These are phyloP conservation scores for Phalaenopsis hybrid DNA, from an alignment of 116 monocot species.

Conservation along the genomic window DNA sequence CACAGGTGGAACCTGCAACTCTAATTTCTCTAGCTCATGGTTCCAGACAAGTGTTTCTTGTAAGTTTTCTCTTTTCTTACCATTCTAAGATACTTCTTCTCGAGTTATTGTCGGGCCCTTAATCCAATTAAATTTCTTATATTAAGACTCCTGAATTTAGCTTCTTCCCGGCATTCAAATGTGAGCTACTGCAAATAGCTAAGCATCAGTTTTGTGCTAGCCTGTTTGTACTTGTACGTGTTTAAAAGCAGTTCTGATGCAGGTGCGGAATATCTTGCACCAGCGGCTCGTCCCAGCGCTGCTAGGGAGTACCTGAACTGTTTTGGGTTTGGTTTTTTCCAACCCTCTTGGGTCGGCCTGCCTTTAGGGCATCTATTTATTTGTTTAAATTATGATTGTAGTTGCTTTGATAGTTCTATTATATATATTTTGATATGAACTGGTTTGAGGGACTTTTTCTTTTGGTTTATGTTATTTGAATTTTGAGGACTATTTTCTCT, in stretches of 20 bases:
- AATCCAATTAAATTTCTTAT: neutral
- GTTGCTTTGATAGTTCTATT: no score
- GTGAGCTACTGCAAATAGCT: neutral
- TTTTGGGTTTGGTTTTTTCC: no score
- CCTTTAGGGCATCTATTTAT: no score
- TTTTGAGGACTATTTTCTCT: no score
- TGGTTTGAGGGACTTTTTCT: no score
- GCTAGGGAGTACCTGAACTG: no score
- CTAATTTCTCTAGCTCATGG: constrained; percentile 86
- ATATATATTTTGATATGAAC: no score
- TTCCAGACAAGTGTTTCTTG: constrained; percentile 95
- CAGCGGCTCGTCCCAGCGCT: no score
- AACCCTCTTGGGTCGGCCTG: no score
- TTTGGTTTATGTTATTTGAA: no score
- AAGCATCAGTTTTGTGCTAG: neutral
- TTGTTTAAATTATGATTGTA: no score
- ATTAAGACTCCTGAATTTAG: neutral
- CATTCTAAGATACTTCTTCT: neutral
- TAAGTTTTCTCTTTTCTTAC: constrained; percentile 28
- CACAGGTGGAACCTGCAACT: constrained; percentile 95
- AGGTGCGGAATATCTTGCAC: no score
- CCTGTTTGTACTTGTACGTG: neutral
- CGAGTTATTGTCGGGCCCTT: neutral
- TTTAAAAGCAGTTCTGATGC: neutral
- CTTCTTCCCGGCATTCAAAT: neutral